Evolutionary conservation across 805 yeast species (phyloP), one percentile per base, ranked within the genome.

Genomic region (Kodamaea kakaduensis): DNA sequence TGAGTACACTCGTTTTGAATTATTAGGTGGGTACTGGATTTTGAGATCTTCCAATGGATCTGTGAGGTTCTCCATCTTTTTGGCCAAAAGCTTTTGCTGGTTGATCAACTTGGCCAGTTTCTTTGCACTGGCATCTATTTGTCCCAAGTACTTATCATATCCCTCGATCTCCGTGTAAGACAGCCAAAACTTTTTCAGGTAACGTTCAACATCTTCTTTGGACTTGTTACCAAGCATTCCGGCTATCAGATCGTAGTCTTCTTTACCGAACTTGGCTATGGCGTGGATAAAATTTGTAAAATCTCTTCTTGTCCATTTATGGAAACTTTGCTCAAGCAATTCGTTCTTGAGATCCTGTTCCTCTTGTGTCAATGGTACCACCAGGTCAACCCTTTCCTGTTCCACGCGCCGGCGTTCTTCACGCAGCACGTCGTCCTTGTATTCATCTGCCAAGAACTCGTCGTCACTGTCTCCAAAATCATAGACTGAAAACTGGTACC

Each of bases 11-110:
- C 88, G 63, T 50, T 84, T 82, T 9, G 93, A 82, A 52, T 82
- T 84, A 51, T 83, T 84, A n/a, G 89, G 89, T 0, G 93, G 90
- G 41, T 82, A 84, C 36, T 75, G 82, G 16, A 84, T 78, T 3
- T 59, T 59, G 56, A 84, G 59, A 27, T 81, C 78, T 29, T 77
- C 77, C 15, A 82, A 52, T 0, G 89, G 88, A 38, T 71, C 75
- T n/a, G 65, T 63, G 26, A 69, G 64, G 36, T 67, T 72, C 30
- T 67, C 67, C 44, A 83, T 59, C 46, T 82, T 82, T 20, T 56
- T 59, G 2, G 66, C 67, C 23, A 84, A 59, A 7, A 81, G 58
- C 33, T 62, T 67, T 41, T 78, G 76, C 50, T 84, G 90, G 25
- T 67, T 60, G 22, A 58, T 53, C 15, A 77, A 52, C 44, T 70